phyloP scores from a whole-genome alignment of 257 asterid species.

The Buddleja alternifolia region DNA sequence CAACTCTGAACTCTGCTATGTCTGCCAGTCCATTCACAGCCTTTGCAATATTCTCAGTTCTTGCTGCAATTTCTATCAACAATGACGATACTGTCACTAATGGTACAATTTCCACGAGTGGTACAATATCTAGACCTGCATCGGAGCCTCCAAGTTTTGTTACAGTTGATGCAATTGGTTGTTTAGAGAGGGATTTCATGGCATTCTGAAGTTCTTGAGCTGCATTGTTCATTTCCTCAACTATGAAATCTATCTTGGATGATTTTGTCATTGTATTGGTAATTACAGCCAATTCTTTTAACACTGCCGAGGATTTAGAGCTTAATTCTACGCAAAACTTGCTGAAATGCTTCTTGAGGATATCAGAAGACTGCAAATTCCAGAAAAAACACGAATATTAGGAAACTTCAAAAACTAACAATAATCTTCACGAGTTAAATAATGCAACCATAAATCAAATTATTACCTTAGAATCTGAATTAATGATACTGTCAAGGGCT shows the following conservation, averaged over 20 bases:
- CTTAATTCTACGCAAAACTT: slow-evolving; percentile 46
- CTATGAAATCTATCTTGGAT: slow-evolving; percentile 42
- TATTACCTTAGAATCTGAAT: slow-evolving; percentile 49
- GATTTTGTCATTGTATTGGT: slow-evolving; percentile 54
- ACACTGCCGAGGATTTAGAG: slow-evolving; percentile 49
- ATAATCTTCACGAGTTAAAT: not conserved
- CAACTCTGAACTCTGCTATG: slow-evolving; percentile 47
- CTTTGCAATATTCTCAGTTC: slow-evolving; percentile 50
- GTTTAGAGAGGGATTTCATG: slow-evolving; percentile 40
- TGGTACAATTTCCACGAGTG: slow-evolving; percentile 49
- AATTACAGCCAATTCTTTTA: slow-evolving; percentile 51
- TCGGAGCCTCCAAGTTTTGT: slow-evolving; percentile 24
- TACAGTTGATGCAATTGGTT: slow-evolving; percentile 28
- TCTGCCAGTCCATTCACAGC: slow-evolving; percentile 50
- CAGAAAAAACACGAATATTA: slow-evolving; percentile 6
- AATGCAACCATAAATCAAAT: not conserved
- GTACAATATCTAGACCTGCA: slow-evolving; percentile 16
- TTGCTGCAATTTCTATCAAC: slow-evolving; percentile 59
- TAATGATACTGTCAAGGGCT: slow-evolving; percentile 47
- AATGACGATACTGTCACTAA: slow-evolving; percentile 54
- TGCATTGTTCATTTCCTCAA: slow-evolving; percentile 54
- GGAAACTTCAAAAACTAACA: not conserved
- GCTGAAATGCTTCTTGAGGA: slow-evolving; percentile 53
- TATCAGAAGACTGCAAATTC: slow-evolving; percentile 48
- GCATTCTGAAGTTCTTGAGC: slow-evolving; percentile 52